Percentiles rank a stretch among this genome's conserved stretches.
phyloP scores from a whole-genome alignment of 164 flowering plant genomes.

The Brasenia schreberi region DNA sequence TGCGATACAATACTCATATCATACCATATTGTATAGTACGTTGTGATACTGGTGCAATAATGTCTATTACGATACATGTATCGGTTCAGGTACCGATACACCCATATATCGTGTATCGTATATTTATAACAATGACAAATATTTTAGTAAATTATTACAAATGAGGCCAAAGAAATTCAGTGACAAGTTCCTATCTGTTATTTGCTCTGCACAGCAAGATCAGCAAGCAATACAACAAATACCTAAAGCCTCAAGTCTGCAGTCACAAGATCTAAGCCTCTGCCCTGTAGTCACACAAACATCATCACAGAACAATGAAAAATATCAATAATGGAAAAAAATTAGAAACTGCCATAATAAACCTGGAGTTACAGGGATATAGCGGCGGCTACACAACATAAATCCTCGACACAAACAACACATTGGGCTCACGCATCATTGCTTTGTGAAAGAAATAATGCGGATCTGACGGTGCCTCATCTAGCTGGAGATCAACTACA shows the following conservation, averaged over 20 bases:
- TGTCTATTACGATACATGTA: no score
- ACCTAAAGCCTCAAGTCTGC: not conserved
- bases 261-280: not conserved
- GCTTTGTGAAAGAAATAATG: not conserved
- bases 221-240: not conserved
- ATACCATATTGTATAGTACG: no score
- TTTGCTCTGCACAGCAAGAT: not conserved
- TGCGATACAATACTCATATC: no score
- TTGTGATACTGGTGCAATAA: no score
- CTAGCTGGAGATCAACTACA: not conserved
- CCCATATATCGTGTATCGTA: no score
- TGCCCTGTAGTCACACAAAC: not conserved
- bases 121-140: no score
- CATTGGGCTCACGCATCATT: no score
- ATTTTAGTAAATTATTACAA: not conserved
- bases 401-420: no score
- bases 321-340: not conserved
- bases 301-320: not conserved
- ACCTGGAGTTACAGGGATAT: slow-evolving; percentile 8
- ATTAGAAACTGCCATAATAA: not conserved
- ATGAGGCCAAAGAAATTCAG: not conserved
- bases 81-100: no score
- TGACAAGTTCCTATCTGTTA: not conserved
- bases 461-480: not conserved
- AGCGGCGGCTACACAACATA: not conserved